Percentiles rank a stretch among this genome's conserved stretches.
These are phyloP conservation scores for Malus sieversii DNA, from an alignment of 306 rosid species.

Conservation along the genomic window DNA sequence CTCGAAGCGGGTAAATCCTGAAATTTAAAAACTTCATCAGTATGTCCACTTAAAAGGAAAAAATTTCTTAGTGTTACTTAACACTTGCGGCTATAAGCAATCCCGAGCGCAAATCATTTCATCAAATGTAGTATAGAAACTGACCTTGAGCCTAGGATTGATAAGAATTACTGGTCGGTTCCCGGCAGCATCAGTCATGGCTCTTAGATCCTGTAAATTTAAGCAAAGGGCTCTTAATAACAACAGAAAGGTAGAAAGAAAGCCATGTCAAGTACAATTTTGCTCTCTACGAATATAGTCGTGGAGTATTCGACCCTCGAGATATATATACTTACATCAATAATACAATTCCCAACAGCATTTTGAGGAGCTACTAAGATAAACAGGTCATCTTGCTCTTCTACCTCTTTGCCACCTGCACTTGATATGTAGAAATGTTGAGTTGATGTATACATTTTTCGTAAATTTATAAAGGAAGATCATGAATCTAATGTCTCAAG, in stretches of 20 bases:
- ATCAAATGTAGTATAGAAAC: slow-evolving; percentile 7
- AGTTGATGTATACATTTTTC: neutral
- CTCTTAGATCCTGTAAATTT: slow-evolving; percentile 68
- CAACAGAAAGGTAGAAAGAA: slow-evolving; percentile 5
- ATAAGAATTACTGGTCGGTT: slow-evolving; percentile 74
- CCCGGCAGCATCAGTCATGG: slow-evolving; percentile 87
- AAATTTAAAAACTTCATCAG: slow-evolving; percentile 16
- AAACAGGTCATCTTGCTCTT: slow-evolving; percentile 79
- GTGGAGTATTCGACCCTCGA: slow-evolving; percentile 9
- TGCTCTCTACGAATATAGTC: slow-evolving; percentile 1
- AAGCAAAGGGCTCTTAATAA: slow-evolving; percentile 17
- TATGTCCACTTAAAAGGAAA: slow-evolving; percentile 3
- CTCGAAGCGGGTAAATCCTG: slow-evolving; percentile 96
- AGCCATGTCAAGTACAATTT: slow-evolving; percentile 6
- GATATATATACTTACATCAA: slow-evolving; percentile 51
- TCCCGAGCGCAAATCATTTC: neutral
- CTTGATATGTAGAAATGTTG: neutral
- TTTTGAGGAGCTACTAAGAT: slow-evolving; percentile 95
- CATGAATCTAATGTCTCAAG: neutral
- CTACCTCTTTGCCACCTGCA: slow-evolving; percentile 86
- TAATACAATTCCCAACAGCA: slow-evolving; percentile 95
- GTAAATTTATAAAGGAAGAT: neutral
- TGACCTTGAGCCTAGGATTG: slow-evolving; percentile 82
- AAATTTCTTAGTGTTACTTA: neutral
- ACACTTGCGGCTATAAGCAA: neutral